phyloP scores from a whole-genome alignment of 2,329 filamentous ascomycete genomes.

The Xylariaceae sp. region DNA sequence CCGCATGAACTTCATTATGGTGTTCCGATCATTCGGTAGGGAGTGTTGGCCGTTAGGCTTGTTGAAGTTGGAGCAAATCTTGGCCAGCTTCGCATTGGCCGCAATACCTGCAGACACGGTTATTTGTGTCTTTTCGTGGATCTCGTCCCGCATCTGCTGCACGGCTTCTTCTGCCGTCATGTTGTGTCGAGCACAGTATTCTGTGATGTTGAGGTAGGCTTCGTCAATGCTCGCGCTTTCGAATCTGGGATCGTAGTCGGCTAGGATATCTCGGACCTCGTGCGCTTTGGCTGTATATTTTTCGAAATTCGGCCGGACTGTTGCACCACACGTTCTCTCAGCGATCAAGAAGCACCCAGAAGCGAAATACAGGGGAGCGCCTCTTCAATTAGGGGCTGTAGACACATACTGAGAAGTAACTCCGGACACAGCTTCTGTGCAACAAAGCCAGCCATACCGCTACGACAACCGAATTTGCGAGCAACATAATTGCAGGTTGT shows the following conservation, averaged over 20 bases:
- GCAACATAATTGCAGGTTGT: slow-evolving; percentile 81
- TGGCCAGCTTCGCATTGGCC: slow-evolving; percentile 86
- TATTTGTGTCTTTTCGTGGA: slow-evolving; percentile 70
- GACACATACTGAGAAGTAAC: slow-evolving; percentile 57
- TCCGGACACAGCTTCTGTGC: slow-evolving; percentile 90
- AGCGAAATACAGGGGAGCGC: too few species aligned
- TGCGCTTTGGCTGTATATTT: slow-evolving; percentile 89
- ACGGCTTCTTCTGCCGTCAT: slow-evolving; percentile 69
- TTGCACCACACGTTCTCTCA: too few species aligned
- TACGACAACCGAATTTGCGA: slow-evolving; percentile 82
- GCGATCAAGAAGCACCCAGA: too few species aligned
- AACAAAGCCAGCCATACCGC: slow-evolving; percentile 94
- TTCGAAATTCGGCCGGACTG: slow-evolving; percentile 73
- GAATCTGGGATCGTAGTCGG: slow-evolving; percentile 83
- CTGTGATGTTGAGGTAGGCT: slow-evolving; percentile 90
- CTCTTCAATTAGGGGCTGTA: too few species aligned
- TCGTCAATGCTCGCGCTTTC: slow-evolving; percentile 95
- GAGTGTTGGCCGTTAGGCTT: slow-evolving; percentile 92
- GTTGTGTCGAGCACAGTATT: slow-evolving; percentile 67
- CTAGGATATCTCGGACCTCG: slow-evolving; percentile 77
- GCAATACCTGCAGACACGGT: slow-evolving; percentile 94
- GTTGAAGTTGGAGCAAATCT: slow-evolving; percentile 92
- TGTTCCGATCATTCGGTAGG: slow-evolving; percentile 63
- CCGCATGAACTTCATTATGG: slow-evolving; percentile 82
- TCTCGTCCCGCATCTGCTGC: slow-evolving; percentile 68